These are phyloP conservation scores for Mycosarcoma mackinlayi DNA, from an alignment of 1,284 basidiomycete species.

Conservation along the genomic window DNA sequence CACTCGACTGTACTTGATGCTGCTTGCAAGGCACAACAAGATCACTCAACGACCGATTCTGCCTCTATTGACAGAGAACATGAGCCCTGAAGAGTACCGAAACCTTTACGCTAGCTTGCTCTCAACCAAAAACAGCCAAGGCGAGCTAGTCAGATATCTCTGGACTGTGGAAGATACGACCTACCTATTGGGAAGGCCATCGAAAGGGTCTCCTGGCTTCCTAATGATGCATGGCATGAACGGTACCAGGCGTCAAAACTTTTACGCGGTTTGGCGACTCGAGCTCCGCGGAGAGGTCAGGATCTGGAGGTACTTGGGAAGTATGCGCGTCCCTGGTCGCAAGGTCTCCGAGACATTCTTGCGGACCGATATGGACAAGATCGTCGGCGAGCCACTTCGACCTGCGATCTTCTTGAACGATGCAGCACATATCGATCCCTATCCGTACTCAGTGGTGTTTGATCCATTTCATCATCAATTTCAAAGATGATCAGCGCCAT, in stretches of 20 bases:
- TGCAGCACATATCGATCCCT: constrained; percentile 12
- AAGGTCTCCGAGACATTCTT: neutral
- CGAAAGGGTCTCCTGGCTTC: neutral
- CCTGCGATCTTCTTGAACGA: constrained; percentile 10
- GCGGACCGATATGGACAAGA: neutral
- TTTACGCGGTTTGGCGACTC: constrained; percentile 4
- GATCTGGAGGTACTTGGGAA: constrained; percentile 15
- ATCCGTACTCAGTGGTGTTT: neutral
- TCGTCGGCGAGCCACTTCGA: neutral
- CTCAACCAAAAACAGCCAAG: neutral
- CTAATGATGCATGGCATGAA: neutral
- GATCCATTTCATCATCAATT: neutral
- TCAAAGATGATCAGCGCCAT: no score
- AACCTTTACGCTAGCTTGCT: neutral
- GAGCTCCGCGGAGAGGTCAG: neutral
- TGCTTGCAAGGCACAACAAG: neutral
- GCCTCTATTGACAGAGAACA: neutral
- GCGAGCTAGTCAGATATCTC: neutral
- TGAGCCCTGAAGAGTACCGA: neutral
- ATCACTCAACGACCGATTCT: neutral
- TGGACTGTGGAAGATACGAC: neutral
- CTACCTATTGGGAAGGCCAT: neutral
- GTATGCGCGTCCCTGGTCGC: neutral
- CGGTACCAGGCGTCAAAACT: neutral
- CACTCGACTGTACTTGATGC: neutral